phyloP scores from a whole-genome alignment of 2,329 filamentous ascomycete species.

The Ophiosphaerella herpotricha region DNA sequence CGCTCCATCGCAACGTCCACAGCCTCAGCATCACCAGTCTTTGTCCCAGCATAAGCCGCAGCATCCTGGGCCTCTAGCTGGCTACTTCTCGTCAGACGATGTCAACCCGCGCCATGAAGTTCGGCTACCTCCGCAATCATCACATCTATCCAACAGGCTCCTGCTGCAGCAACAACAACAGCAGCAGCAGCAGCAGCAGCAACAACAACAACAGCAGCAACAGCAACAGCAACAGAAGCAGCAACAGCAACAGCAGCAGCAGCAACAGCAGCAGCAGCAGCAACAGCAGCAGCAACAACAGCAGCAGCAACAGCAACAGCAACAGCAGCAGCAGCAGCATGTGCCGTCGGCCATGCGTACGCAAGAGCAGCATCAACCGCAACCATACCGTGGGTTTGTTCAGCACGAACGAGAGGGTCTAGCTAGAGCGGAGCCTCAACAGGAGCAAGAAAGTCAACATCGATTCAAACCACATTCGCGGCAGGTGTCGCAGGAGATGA shows the following conservation, averaged over 20 bases:
- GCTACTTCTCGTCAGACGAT: slow-evolving; percentile 43
- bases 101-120: slow-evolving; percentile 32
- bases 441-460: slow-evolving; percentile 36
- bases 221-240: no score
- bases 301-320: no score
- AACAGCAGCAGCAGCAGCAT: slow-evolving; percentile 25
- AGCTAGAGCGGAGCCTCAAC: slow-evolving; percentile 31
- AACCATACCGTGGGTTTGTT: slow-evolving; percentile 28
- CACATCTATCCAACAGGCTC: slow-evolving; percentile 26
- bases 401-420: slow-evolving; percentile 35
- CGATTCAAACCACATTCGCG: slow-evolving; percentile 37
- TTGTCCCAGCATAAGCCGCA: slow-evolving; percentile 36
- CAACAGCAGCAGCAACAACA: no score
- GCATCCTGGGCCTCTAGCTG: slow-evolving; percentile 37
- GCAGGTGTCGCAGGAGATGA: slow-evolving; percentile 38
- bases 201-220: no score
- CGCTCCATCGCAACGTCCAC: slow-evolving; percentile 25
- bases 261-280: no score
- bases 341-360: slow-evolving; percentile 27
- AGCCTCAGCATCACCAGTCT: slow-evolving; percentile 33
- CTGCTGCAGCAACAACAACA: slow-evolving; percentile 28
- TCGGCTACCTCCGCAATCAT: slow-evolving; percentile 35
- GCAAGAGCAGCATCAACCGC: slow-evolving; percentile 34
- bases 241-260: no score
- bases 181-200: no score